Evolutionary conservation across 2,329 filamentous ascomycete species (phyloP), one percentile per base, ranked within the genome.

Genomic region (Calonectria crousiana): DNA sequence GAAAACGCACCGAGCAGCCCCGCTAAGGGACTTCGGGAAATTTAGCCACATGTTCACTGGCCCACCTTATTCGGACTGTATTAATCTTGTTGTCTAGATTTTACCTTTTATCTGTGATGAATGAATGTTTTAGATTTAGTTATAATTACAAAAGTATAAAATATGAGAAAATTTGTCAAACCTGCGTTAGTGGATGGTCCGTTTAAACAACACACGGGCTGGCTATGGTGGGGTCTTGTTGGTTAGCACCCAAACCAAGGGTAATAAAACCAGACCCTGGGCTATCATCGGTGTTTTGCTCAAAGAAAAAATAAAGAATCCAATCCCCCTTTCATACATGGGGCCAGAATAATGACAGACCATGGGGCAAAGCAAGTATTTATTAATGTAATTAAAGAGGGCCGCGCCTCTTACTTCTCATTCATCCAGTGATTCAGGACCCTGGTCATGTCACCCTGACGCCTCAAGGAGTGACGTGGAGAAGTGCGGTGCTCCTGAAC

Each of bases 21-120:
- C 14, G 49, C 34, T 6, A 38, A 49, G 26, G 36, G 60, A 65
- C 26, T 41, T 34, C 51, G 56, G 56, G 56, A 36, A 62, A 62
- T 62, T 62, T 65, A n/a, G 38, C 60, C 60, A 49, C 60, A 47
- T 44, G 44, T 65, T 65, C 28, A 65, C 60, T 23, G 30, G 34
- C 30, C 16, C 65, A 32, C 44, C 32, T 16, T n/a, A 13, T 20
- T 36, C 30, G 8, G 34, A 13, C 10, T 47, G 44, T 47, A 47
- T 13, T n/a, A 4, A 47, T 23, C n/a, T 47, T 13, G 10, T 47
- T 9, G 8, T 23, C 20, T 23, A 23, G 20, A 13, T 47, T n/a
- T 47, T 47, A 23, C 44, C 23, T 47, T n/a, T 23, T 47, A 2
- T 5, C n/a, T 47, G 9, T 23, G 20, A 47, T 13, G 44, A 13